Conservation (phyloP, 2,329 filamentous ascomycete species). For the Ascochyta lentis region DNA sequence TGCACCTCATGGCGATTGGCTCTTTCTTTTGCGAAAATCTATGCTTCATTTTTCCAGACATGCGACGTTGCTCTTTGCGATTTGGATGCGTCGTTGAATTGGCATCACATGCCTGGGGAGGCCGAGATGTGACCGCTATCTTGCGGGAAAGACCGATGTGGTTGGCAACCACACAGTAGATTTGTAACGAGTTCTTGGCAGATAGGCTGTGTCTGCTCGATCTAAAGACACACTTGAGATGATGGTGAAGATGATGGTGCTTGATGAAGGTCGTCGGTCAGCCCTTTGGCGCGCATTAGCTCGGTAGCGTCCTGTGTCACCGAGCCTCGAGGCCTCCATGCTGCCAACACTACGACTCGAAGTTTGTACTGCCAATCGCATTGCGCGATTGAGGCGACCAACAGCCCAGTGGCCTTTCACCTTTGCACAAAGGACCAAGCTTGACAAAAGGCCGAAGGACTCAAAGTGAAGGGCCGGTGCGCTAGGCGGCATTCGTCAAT, state of each 20-base stretch:
- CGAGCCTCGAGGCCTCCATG: not conserved
- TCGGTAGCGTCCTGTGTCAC: slow-evolving; percentile 5
- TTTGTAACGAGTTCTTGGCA: not conserved
- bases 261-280: not conserved
- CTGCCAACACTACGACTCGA: not conserved
- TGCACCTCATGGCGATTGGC: too few relatives aligned
- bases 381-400: not conserved
- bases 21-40: too few relatives aligned
- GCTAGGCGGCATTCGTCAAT: slow-evolving; percentile 7
- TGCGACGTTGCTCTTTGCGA: too few relatives aligned
- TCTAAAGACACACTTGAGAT: not conserved
- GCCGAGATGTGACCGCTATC: too few relatives aligned
- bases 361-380: not conserved
- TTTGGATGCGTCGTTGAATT: too few relatives aligned
- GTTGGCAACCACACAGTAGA: not conserved
- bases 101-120: too few relatives aligned
- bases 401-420: too few relatives aligned
- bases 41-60: too few relatives aligned
- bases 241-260: not conserved
- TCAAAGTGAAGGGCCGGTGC: not conserved
- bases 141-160: not conserved
- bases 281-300: slow-evolving; percentile 9
- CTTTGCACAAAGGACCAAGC: not conserved
- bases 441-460: not conserved
- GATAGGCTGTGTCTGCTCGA: not conserved